Evolutionary conservation across 108 stramenopile genomes (phyloP).

Genomic region (Hondaea fermentalgiana): DNA sequence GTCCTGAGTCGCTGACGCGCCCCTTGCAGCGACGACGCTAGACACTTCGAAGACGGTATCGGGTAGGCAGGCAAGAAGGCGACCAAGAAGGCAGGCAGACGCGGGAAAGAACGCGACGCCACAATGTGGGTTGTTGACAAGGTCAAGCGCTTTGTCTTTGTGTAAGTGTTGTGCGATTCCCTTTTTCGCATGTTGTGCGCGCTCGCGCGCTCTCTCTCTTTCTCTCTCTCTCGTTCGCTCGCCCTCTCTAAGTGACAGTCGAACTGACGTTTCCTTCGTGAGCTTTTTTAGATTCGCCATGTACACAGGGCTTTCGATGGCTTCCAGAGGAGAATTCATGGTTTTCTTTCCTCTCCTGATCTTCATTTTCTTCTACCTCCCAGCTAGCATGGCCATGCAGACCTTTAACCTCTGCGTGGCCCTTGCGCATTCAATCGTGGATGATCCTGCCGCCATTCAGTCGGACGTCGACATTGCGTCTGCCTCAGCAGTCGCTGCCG

Average conservation of each 20-base stretch:
- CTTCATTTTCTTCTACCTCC: neutral
- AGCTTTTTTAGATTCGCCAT: neutral
- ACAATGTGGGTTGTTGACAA: neutral
- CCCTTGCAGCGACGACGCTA: too few relatives aligned
- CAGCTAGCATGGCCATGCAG: neutral
- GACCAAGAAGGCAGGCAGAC: too few relatives aligned
- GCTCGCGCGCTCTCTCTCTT: neutral
- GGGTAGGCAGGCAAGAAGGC: too few relatives aligned
- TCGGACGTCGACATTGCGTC: too few relatives aligned
- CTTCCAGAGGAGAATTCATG: neutral
- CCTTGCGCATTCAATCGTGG: neutral
- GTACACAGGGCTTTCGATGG: constrained; percentile 7
- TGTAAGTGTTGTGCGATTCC: neutral
- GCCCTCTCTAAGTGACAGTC: neutral
- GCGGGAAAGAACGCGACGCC: too few relatives aligned
- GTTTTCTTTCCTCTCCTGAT: neutral
- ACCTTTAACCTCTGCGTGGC: neutral
- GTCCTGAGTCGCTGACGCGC: too few relatives aligned
- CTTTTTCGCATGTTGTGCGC: neutral
- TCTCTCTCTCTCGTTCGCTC: neutral
- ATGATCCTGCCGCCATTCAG: too few relatives aligned
- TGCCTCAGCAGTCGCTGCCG: too few relatives aligned
- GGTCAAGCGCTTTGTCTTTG: constrained; percentile 15
- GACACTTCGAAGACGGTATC: too few relatives aligned
- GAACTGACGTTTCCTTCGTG: too few relatives aligned